phyloP scores from a whole-genome alignment of 306 rosid genomes.

The Acacia crassicarpa region DNA sequence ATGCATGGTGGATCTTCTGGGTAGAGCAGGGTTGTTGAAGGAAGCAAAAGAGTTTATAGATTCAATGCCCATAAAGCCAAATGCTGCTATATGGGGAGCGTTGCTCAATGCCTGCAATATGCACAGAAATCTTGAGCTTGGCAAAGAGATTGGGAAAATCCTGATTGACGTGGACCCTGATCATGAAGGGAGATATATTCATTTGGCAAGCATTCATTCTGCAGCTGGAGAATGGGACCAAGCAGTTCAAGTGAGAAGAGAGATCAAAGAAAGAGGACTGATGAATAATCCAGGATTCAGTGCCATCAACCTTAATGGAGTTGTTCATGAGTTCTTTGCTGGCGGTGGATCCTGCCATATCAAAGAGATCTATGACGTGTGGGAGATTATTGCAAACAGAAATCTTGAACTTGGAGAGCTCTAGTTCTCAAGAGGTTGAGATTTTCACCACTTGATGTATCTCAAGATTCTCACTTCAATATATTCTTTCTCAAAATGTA shows the following conservation, averaged over 20 bases:
- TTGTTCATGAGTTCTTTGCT: constrained; percentile 53
- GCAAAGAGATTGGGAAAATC: constrained; percentile 49
- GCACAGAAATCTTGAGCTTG: constrained; percentile 52
- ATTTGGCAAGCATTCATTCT: constrained; percentile 51
- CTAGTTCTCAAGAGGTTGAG: not conserved
- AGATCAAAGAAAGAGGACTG: constrained; percentile 44
- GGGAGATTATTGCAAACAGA: constrained; percentile 31
- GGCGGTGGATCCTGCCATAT: constrained; percentile 41
- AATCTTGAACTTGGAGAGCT: not conserved
- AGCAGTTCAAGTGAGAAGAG: constrained; percentile 49
- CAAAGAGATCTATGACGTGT: constrained; percentile 38
- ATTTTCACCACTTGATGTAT: not conserved
- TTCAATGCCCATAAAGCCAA: constrained; percentile 57
- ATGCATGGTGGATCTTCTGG: constrained; percentile 64
- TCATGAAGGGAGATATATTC: constrained; percentile 54
- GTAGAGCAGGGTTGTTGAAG: constrained; percentile 54
- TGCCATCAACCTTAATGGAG: constrained; percentile 50
- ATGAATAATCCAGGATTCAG: constrained; percentile 55
- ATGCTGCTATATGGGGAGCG: constrained; percentile 63
- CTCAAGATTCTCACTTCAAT: not conserved
- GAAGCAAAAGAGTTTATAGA: constrained; percentile 54
- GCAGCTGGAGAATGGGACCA: constrained; percentile 58
- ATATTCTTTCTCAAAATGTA: not conserved
- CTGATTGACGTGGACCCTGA: constrained; percentile 52
- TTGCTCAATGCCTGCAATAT: constrained; percentile 52